These are phyloP conservation scores for Brassica carinata DNA, from an alignment of 345 rosid species.

Conservation along the genomic window DNA sequence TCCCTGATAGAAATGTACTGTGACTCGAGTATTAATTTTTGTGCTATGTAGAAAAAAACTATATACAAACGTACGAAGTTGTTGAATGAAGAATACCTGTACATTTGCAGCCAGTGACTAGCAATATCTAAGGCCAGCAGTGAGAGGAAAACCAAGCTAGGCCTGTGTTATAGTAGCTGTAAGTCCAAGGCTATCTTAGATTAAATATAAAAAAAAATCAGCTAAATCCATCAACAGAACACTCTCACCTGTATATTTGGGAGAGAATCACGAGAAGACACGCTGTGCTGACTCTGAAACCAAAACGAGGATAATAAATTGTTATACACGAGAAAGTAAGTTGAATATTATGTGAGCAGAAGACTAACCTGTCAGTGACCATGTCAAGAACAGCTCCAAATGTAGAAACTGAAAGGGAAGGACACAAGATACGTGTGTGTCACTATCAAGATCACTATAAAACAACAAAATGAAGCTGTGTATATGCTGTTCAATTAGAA, in stretches of 20 bases:
- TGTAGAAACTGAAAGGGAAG: conserved; percentile 69
- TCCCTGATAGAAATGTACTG: conserved; percentile 91
- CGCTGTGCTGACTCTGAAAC: conserved; percentile 90
- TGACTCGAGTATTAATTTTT: conserved; percentile 35
- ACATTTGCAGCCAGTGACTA: conserved; percentile 98
- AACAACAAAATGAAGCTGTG: background rate
- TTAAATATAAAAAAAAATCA: background rate
- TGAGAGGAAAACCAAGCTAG: conserved; percentile 82
- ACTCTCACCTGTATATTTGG: conserved; percentile 68
- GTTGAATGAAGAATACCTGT: conserved; percentile 60
- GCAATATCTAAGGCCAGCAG: conserved; percentile 86
- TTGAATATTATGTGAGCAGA: background rate
- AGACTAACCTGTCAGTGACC: conserved; percentile 85
- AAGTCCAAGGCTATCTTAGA: conserved; percentile 5
- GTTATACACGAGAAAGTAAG: background rate
- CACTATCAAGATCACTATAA: conserved; percentile 5
- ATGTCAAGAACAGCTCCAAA: conserved; percentile 97
- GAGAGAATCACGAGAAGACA: conserved; percentile 89
- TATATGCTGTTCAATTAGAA: background rate
- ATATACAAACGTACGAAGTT: background rate
- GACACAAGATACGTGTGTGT: conserved; percentile 12
- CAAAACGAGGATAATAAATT: conserved; percentile 1
- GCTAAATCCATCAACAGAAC: background rate
- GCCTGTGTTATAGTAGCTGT: conserved; percentile 52
- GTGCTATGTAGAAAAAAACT: background rate